Conservation (phyloP, 768 basidiomycete species). For the Tylopilus subfusipes region DNA sequence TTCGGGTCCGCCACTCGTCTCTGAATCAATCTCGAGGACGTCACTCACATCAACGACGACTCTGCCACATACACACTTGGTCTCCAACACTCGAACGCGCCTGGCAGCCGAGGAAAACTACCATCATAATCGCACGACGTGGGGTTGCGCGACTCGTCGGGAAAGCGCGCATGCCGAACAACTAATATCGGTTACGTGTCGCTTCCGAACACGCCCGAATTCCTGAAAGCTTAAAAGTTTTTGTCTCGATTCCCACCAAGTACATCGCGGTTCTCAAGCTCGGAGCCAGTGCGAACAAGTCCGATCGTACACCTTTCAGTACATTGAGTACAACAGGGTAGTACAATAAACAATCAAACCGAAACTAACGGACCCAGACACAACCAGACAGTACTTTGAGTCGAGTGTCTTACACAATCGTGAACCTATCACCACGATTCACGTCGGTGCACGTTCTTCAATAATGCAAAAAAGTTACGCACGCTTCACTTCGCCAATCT, state of each 20-base stretch:
- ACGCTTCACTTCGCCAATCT: conserved; percentile 56
- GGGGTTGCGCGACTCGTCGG: neutral
- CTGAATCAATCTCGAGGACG: too few relatives aligned
- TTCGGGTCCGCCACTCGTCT: too few relatives aligned
- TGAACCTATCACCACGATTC: conserved; percentile 9
- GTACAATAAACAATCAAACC: neutral
- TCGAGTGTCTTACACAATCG: conserved; percentile 1
- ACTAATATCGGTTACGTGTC: neutral
- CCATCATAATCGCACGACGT: neutral
- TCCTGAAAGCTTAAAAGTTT: too few relatives aligned
- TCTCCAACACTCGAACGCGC: neutral
- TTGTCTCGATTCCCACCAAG: neutral
- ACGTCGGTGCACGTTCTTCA: neutral
- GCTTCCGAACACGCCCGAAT: neutral
- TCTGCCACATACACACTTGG: too few relatives aligned
- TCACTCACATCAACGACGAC: too few relatives aligned
- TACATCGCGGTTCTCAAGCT: too few relatives aligned
- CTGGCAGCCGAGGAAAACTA: neutral
- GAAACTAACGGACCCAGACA: neutral
- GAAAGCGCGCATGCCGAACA: neutral
- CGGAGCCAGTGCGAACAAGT: neutral
- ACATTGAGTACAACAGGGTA: neutral
- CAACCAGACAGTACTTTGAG: too few relatives aligned
- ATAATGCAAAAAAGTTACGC: conserved; percentile 14
- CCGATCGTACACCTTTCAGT: neutral